Evolutionary conservation across 179 eudicot species (phyloP), one percentile per base, ranked within the genome.

Genomic region (Actinidia chinensis): DNA sequence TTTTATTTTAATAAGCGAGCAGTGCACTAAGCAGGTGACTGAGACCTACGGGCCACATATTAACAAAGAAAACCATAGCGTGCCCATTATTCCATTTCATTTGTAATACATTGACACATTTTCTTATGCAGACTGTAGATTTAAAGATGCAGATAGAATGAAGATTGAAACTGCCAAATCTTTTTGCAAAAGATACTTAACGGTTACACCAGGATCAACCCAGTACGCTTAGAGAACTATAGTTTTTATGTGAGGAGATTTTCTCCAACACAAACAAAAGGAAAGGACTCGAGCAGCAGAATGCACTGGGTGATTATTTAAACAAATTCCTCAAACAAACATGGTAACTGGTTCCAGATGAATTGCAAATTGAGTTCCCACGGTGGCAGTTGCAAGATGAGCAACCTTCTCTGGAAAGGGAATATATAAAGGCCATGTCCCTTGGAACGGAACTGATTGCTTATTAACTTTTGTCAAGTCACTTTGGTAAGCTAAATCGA

Each of bases 271-370:
- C 47, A 17, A 68, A 68, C 25, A 68, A 5, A 68, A 46, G 14
- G 43, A 14, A n/a, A n/a, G 52, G 20, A 25, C 15, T 28, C 61
- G 63, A 43, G n/a, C 13, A 23, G 58, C 40, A 12, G n/a, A 22
- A 50, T 71, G 58, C 15, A 14, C 44, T 17, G 76, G 48, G 59
- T 54, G 64, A 73, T 72, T 15, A 36, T 52, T 71, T 4, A 44
- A 40, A 50, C 22, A 25, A 14, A 13, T 50, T 25, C 18, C 50
- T 15, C 51, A 68, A 68, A 1, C 8, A 7, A 36, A 52, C 22
- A 2, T 13, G 25, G 15, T 18, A 72, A 28, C 63, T 52, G 75
- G 10, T 33, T 71, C 6, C 12, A 28, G 1, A 54, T 0, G 40
- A 36, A 25, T 28, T 33, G 60, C 17, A 55, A 72, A 61, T 33